A percentile compares a stretch with the other conserved stretches of the same genome.
These are phyloP conservation scores for Theobroma cacao DNA, from an alignment of 345 rosid species.

Conservation along the genomic window DNA sequence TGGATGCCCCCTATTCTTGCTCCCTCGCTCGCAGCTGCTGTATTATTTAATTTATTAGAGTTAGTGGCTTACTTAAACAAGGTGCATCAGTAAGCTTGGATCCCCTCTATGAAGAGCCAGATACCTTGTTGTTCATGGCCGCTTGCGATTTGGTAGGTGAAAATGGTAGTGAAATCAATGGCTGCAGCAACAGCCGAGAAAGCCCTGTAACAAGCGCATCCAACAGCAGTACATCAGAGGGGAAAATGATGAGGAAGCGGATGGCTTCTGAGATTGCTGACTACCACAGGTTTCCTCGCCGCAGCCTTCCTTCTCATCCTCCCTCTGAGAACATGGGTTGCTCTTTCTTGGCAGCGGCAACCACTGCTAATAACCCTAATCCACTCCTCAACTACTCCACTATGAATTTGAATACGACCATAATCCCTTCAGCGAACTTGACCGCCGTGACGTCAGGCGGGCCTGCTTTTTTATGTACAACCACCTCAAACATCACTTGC, in stretches of 20 bases:
- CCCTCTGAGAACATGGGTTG: background rate
- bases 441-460: constrained; percentile 54
- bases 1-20: constrained; percentile 27
- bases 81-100: background rate
- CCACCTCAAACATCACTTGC: constrained; percentile 27
- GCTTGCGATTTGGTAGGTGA: constrained; percentile 40
- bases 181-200: background rate
- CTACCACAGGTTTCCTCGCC: constrained; percentile 43
- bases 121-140: constrained; percentile 37
- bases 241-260: constrained; percentile 71
- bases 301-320: background rate
- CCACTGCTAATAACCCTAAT: constrained; percentile 20
- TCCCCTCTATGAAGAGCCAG: constrained; percentile 3
- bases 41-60: background rate
- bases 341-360: constrained; percentile 10
- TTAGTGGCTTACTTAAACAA: background rate
- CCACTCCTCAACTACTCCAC: constrained; percentile 64
- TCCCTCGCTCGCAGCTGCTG: background rate
- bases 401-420: constrained; percentile 18
- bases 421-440: constrained; percentile 35
- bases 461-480: constrained; percentile 38
- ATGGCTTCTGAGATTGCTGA: constrained; percentile 78
- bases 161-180: constrained; percentile 12
- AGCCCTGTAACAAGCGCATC: constrained; percentile 22
- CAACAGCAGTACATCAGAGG: constrained; percentile 17